Evolutionary conservation across 202 grass and related monocot species (phyloP).

Genomic region (Alloteropsis angusta): DNA sequence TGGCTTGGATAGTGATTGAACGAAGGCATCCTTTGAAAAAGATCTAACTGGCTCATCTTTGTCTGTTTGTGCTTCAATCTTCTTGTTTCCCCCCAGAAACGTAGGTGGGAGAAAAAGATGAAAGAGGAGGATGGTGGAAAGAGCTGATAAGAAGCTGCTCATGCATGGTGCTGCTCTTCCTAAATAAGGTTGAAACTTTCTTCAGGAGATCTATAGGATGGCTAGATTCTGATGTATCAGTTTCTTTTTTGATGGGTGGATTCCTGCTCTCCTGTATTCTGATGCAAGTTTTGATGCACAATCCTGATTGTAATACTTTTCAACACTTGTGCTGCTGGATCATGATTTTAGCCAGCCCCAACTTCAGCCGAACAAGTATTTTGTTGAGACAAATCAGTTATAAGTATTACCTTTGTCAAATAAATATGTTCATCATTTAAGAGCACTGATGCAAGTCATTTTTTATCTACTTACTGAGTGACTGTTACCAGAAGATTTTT

Average conservation of each 20-base stretch:
- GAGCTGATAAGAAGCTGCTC: background rate
- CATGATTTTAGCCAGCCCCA: background rate
- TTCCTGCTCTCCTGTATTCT: background rate
- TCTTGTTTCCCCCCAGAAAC: constrained; percentile 52
- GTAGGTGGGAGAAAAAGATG: constrained; percentile 87
- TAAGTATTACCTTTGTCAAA: background rate
- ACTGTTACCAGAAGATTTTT: background rate
- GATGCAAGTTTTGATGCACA: background rate
- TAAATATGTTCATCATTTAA: background rate
- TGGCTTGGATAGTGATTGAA: background rate
- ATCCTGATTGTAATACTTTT: constrained; percentile 4
- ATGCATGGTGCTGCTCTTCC: constrained; percentile 7
- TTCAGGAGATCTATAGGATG: constrained; percentile 25
- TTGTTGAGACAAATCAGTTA: background rate
- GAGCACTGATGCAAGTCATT: background rate
- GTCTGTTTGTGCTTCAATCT: background rate
- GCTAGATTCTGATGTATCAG: constrained; percentile 9
- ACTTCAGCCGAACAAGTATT: background rate
- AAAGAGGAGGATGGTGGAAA: constrained; percentile 66
- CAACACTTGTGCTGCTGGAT: background rate
- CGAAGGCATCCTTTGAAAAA: background rate
- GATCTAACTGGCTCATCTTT: constrained; percentile 18
- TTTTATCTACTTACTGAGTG: background rate
- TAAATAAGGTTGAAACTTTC: constrained; percentile 28
- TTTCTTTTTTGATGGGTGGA: constrained; percentile 7